phyloP scores from a whole-genome alignment of 83 land plant genomes.

The Diphasiastrum complanatum region DNA sequence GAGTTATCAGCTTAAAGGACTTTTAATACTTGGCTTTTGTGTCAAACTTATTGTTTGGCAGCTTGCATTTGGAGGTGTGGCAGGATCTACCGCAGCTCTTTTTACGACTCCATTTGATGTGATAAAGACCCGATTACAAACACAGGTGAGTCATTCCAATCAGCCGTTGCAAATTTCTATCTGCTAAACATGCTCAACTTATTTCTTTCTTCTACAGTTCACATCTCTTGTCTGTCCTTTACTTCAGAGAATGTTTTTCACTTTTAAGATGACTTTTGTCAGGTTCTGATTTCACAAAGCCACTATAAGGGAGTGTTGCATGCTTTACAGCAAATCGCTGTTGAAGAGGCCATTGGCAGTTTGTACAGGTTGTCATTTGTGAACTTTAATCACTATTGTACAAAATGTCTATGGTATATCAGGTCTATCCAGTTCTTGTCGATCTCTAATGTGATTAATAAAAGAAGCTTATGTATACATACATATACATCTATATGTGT shows the following conservation, averaged over 20 bases:
- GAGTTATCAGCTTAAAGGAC: too few relatives aligned
- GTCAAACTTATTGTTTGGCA: too few relatives aligned
- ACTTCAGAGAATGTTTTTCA: neutral
- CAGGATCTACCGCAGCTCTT: slow-evolving; percentile 89
- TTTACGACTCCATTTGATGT: slow-evolving; percentile 99
- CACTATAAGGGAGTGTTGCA: slow-evolving; percentile 65
- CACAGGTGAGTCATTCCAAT: slow-evolving; percentile 49
- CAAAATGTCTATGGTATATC: too few relatives aligned
- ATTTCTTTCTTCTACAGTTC: neutral
- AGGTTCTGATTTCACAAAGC: slow-evolving; percentile 59
- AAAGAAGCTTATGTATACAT: too few relatives aligned
- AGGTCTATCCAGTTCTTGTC: too few relatives aligned
- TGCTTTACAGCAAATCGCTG: slow-evolving; percentile 57
- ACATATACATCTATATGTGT: too few relatives aligned
- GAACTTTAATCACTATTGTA: too few relatives aligned
- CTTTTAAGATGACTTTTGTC: neutral
- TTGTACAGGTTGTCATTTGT: slow-evolving; percentile 98
- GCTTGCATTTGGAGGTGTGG: slow-evolving; percentile 93
- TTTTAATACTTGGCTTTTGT: too few relatives aligned
- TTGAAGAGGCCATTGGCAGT: slow-evolving; percentile 68
- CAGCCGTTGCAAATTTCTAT: neutral
- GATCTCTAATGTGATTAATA: too few relatives aligned
- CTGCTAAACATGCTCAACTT: neutral
- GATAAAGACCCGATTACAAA: slow-evolving; percentile 85
- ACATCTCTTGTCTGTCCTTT: neutral